A percentile compares a stretch with the other conserved stretches of the same genome.
Conservation (phyloP, 225 moss, liverwort and hornwort species). For the Marchantia polymorpha region DNA sequence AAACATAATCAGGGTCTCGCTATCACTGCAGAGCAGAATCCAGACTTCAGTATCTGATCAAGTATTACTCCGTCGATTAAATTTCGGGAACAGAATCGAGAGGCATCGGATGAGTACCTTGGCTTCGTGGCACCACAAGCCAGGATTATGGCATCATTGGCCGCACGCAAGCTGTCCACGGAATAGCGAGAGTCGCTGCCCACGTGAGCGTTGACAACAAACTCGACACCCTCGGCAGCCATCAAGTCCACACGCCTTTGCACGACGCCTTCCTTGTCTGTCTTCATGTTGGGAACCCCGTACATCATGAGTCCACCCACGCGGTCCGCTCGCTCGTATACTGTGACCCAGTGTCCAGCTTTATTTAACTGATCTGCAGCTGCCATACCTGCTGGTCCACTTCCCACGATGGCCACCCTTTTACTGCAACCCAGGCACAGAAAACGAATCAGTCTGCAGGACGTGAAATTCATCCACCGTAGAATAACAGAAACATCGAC, state of each 20-base stretch:
- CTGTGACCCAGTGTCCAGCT: constrained; percentile 68
- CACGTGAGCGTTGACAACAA: constrained; percentile 77
- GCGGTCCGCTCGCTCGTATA: constrained; percentile 78
- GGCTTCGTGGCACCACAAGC: constrained; percentile 83
- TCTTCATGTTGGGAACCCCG: constrained; percentile 92
- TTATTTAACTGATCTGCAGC: constrained; percentile 87
- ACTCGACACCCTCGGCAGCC: constrained; percentile 68
- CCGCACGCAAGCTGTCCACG: constrained; percentile 54
- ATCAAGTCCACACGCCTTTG: constrained; percentile 75
- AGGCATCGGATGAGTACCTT: constrained; percentile 37
- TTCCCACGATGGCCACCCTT: constrained; percentile 60
- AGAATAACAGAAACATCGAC: not conserved
- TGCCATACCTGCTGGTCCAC: constrained; percentile 85
- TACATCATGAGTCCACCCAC: constrained; percentile 96
- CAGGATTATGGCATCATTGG: constrained; percentile 61
- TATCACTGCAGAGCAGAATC: no score
- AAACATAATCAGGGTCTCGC: no score
- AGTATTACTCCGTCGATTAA: no score
- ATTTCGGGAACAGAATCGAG: no score
- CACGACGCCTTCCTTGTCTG: constrained; percentile 72
- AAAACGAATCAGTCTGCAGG: not conserved
- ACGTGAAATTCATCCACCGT: not conserved
- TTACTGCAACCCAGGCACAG: constrained; percentile 46
- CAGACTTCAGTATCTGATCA: no score
- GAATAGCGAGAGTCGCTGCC: constrained; percentile 61